A percentile compares a stretch with the other conserved stretches of the same genome.
These are phyloP conservation scores for Metschnikowia arizonensis DNA, from an alignment of 805 yeast species.

Conservation along the genomic window DNA sequence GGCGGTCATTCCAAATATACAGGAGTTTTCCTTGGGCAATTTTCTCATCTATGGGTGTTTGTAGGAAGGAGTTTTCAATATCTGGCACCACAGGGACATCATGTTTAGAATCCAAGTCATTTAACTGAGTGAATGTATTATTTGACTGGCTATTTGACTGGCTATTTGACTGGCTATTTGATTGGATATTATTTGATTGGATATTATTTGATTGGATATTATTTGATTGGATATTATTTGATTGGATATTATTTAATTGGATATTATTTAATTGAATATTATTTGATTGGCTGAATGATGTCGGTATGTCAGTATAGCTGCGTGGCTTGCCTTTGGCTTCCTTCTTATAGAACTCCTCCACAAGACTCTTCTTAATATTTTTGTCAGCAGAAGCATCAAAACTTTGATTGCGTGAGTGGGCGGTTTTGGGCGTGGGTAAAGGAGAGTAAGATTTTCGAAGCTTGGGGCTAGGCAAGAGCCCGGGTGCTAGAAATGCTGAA, in stretches of 20 bases:
- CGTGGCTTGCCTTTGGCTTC: constrained; percentile 15
- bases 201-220: no score
- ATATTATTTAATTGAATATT: background rate
- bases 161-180: no score
- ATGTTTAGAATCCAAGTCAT: background rate
- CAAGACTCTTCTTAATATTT: constrained; percentile 31
- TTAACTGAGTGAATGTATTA: background rate
- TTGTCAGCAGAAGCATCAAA: constrained; percentile 2
- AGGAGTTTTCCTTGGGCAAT: background rate
- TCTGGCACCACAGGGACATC: background rate
- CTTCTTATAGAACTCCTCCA: constrained; percentile 38
- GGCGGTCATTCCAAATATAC: constrained; percentile 7
- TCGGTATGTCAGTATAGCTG: constrained; percentile 1
- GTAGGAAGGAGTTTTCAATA: background rate
- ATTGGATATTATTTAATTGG: no score
- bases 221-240: no score
- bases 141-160: background rate
- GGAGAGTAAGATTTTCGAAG: constrained; percentile 1
- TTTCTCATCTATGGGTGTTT: background rate
- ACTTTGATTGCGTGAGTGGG: constrained; percentile 1
- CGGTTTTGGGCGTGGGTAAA: background rate
- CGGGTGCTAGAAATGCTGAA: constrained; percentile 3
- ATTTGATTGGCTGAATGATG: background rate
- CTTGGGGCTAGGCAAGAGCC: constrained; percentile 4
- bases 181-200: no score